phyloP scores from a whole-genome alignment of 768 basidiomycete species.

The Lentinus brumalis region DNA sequence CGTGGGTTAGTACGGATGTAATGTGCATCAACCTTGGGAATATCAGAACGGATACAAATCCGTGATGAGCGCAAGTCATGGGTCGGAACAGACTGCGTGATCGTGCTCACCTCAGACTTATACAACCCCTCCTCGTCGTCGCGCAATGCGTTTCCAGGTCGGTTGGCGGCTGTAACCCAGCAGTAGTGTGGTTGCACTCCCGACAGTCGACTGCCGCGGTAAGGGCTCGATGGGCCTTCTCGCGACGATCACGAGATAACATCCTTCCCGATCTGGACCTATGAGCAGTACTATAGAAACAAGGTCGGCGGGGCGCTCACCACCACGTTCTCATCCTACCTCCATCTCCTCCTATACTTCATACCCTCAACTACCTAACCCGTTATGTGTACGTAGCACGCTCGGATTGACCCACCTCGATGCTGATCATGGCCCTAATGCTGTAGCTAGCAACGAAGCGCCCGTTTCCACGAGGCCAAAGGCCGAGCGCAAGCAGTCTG shows the following conservation, averaged over 20 bases:
- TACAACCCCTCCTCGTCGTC: too few species aligned
- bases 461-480: conserved; percentile 10
- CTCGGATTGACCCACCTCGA: background rate
- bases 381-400: conserved; percentile 8
- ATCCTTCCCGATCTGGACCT: conserved; percentile 9
- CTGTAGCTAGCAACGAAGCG: background rate
- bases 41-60: too few species aligned
- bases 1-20: too few species aligned
- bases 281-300: conserved; percentile 17
- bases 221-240: too few species aligned
- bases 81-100: too few species aligned
- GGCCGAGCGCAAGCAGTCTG: conserved; percentile 30
- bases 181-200: too few species aligned
- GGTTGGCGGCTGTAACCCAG: too few species aligned
- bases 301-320: background rate
- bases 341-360: background rate
- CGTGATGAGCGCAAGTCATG: too few species aligned
- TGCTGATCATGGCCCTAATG: background rate
- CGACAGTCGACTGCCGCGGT: too few species aligned
- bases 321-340: background rate
- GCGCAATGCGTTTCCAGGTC: too few species aligned
- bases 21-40: too few species aligned
- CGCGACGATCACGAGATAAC: background rate
- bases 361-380: background rate
- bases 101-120: too few species aligned